Base-by-base conservation (phyloP, 1,284 basidiomycete genomes). In the Crucibulum cyathiforme region DNA sequence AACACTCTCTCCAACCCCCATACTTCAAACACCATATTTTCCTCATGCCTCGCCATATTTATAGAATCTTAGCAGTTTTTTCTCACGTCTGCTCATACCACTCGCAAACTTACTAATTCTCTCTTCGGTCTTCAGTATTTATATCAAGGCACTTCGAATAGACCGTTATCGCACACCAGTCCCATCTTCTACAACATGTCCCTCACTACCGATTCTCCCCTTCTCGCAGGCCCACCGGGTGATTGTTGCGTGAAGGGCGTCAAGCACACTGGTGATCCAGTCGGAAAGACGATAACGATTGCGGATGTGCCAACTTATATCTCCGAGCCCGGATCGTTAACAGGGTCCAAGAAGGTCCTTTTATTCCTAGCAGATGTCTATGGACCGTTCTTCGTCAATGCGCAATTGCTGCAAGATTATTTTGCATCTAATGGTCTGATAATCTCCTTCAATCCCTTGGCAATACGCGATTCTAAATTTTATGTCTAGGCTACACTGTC, bases 341-440 rank as follows among this genome's bases (percentile, higher is more conserved):
- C 47, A 46, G 54, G 52, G 8, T 48, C 63, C 6, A 77, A 77
- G 63, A 80, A 73, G 61, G 66, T 85, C 36, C 55, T 86, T 17
- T 85, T 80, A 68, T 78, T 83, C 51, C 65, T 83, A 8, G 83
- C 85, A 58, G 74, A 64, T 66, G 48, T 80, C 13, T 83, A 68
- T 56, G 80, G 84, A 1, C 78, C 82, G 2, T 60, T 83, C 54
- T 83, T 73, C 66, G 60, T 82, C 58, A 85, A 85, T 58, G 80
- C 80, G 60, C 66, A 84, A 67, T 69, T 86, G 46, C 54, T 86
- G 36, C 81, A 84, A 66, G 82, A 84, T 54, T 81, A 79, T 54
- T 85, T 84, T 56, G 82, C 85, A 6, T 74, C 78, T 2, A 76
- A 82, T 39, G 84, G 85, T 85, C 54, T 34, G 72, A 63, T 24